These are phyloP conservation scores for Phytophthora uliginosa DNA, from an alignment of 352 stramenopile genomes.

Conservation along the genomic window DNA sequence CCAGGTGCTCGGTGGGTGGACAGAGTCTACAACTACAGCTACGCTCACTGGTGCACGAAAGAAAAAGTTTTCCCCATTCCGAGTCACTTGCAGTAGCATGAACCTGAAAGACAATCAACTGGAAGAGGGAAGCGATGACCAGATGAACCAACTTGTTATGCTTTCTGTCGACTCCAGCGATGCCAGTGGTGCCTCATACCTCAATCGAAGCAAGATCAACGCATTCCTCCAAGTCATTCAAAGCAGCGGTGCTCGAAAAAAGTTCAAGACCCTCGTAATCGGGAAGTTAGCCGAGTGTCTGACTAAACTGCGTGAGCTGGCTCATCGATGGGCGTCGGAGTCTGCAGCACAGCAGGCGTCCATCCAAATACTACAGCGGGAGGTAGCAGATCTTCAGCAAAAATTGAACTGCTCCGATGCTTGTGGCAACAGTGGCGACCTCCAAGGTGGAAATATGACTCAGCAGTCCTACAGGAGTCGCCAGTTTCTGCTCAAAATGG, in stretches of 20 bases:
- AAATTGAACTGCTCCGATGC: constrained; percentile 21
- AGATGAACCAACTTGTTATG: constrained; percentile 23
- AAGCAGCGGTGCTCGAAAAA: constrained; percentile 46
- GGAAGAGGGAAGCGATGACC: constrained; percentile 16
- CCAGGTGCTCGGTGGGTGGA: constrained; percentile 45
- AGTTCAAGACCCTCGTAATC: constrained; percentile 59
- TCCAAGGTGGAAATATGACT: not conserved
- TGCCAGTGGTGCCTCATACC: constrained; percentile 50
- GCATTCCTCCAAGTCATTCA: constrained; percentile 66
- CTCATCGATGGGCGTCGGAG: constrained; percentile 45
- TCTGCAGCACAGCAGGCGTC: constrained; percentile 38
- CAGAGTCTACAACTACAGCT: not conserved
- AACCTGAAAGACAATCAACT: constrained; percentile 33
- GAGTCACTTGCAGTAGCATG: constrained; percentile 15
- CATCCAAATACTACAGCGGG: constrained; percentile 47
- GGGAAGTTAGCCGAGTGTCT: constrained; percentile 59
- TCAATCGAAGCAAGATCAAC: constrained; percentile 76
- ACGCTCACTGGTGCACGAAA: constrained; percentile 8
- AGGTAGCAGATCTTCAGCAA: constrained; percentile 48
- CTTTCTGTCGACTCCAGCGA: constrained; percentile 51
- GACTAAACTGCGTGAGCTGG: constrained; percentile 52
- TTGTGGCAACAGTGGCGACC: not conserved
- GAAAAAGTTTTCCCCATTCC: constrained; percentile 54
- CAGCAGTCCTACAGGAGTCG: constrained; percentile 10
- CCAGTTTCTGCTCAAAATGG: constrained; percentile 54